Evolutionary conservation across 1,284 basidiomycete genomes (phyloP).

Genomic region (Xerocomus amazonicus): DNA sequence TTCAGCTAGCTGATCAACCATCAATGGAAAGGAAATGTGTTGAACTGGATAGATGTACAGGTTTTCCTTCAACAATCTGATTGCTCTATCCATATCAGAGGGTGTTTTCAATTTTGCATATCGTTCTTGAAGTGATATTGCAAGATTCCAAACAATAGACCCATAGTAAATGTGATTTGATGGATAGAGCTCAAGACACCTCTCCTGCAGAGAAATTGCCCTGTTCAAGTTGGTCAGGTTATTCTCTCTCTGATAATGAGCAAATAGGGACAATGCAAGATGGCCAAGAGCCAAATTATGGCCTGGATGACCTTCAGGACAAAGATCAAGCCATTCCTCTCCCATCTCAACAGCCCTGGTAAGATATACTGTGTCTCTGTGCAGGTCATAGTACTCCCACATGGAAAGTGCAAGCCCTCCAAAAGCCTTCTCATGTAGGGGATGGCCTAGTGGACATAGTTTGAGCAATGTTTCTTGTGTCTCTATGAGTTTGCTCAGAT

Average conservation of each 20-base stretch:
- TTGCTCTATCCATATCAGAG: not conserved
- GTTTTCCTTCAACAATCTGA: not conserved
- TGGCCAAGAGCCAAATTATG: not conserved
- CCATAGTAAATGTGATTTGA: not conserved
- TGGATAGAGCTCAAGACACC: not conserved
- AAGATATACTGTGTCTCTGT: not conserved
- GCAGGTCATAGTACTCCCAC: not conserved
- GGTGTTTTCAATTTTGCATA: not conserved
- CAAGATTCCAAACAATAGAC: not conserved
- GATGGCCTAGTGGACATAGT: not conserved
- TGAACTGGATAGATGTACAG: not conserved
- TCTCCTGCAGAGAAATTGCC: not conserved
- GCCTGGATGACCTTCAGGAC: not conserved
- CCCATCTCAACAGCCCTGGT: not conserved
- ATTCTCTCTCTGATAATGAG: not conserved
- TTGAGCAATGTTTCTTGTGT: not conserved
- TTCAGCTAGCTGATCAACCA: not conserved
- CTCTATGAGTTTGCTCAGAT: not conserved
- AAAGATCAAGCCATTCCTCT: not conserved
- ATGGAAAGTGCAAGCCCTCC: not conserved
- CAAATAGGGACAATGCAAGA: not conserved
- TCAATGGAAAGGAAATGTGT: not conserved
- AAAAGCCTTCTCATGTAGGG: not conserved
- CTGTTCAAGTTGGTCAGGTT: not conserved
- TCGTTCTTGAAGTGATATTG: not conserved